These are phyloP conservation scores for Sequoiadendron giganteum DNA, from an alignment of 75 land plant species.

Conservation along the genomic window DNA sequence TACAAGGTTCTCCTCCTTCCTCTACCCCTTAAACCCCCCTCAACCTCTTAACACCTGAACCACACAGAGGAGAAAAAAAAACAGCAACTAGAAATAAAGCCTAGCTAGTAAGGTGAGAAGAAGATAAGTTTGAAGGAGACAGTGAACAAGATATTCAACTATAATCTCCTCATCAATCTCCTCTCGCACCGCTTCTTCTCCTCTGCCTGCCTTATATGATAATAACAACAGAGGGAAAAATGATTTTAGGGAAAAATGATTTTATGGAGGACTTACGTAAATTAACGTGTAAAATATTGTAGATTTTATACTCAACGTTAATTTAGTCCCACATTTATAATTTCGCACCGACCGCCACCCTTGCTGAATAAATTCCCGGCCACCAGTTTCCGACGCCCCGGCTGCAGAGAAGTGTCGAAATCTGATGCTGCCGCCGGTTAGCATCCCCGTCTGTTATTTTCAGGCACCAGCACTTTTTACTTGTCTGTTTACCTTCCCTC, in stretches of 20 bases:
- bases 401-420: no score
- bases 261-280: background rate
- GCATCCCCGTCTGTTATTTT: background rate
- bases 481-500: no score
- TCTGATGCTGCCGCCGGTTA: background rate
- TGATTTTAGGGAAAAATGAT: background rate
- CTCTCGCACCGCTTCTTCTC: background rate
- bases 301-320: background rate
- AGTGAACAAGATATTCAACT: background rate
- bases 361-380: background rate
- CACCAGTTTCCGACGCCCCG: background rate
- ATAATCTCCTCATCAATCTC: background rate
- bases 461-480: no score
- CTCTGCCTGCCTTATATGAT: background rate
- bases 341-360: background rate
- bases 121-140: background rate
- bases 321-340: no score
- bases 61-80: background rate
- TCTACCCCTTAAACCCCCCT: background rate
- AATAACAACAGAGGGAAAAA: no score
- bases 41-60: background rate
- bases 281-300: background rate
- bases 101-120: background rate
- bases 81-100: background rate
- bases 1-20: background rate